These are phyloP conservation scores for Neurospora cerealis DNA, from an alignment of 495 filamentous ascomycete genomes.

Conservation along the genomic window DNA sequence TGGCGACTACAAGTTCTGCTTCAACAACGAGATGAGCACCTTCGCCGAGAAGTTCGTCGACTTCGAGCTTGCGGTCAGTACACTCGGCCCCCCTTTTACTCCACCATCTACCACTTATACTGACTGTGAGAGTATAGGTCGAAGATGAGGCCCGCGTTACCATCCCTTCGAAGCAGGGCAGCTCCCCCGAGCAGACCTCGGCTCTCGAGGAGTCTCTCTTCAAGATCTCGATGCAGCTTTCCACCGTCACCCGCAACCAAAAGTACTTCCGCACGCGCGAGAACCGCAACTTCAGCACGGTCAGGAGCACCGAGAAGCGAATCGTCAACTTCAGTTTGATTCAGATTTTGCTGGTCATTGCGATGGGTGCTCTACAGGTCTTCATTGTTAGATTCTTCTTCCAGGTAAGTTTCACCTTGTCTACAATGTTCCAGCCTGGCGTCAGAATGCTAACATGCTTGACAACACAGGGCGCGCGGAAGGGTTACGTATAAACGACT, in stretches of 20 bases:
- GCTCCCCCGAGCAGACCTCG: slow-evolving; percentile 81
- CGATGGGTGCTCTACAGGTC: slow-evolving; percentile 94
- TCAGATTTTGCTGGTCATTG: slow-evolving; percentile 83
- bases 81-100: slow-evolving; percentile 1
- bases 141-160: slow-evolving; percentile 83
- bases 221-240: slow-evolving; percentile 87
- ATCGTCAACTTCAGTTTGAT: slow-evolving; percentile 98
- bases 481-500: slow-evolving; percentile 45
- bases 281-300: slow-evolving; percentile 97
- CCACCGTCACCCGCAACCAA: slow-evolving; percentile 94
- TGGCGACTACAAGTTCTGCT: slow-evolving; percentile 97
- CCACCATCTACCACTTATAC: neutral
- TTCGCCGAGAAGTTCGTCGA: slow-evolving; percentile 98
- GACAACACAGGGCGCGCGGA: slow-evolving; percentile 38
- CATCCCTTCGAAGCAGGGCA: slow-evolving; percentile 84
- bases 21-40: slow-evolving; percentile 97
- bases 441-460: slow-evolving; percentile 9
- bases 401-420: slow-evolving; percentile 45
- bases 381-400: slow-evolving; percentile 99
- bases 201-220: slow-evolving; percentile 90
- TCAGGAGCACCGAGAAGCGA: slow-evolving; percentile 84
- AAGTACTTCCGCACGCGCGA: slow-evolving; percentile 99
- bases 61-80: slow-evolving; percentile 87
- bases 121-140: slow-evolving; percentile 46
- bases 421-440: neutral